Evolutionary conservation across 208 protist genomes (phyloP).

Genomic region (Paratrypanosoma confusum): DNA sequence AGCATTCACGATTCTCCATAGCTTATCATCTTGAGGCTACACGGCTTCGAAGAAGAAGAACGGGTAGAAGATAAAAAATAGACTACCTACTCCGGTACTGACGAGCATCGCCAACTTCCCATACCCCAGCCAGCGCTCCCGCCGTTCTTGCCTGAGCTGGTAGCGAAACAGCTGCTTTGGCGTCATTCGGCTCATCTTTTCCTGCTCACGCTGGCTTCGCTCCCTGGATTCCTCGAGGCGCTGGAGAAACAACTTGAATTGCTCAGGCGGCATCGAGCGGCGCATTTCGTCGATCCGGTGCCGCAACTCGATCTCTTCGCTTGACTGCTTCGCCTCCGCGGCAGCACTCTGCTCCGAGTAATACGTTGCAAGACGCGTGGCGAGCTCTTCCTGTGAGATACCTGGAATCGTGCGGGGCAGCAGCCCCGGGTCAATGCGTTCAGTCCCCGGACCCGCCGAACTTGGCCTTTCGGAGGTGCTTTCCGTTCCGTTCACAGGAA

Average conservation of each 20-base stretch:
- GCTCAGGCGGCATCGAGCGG: conserved; percentile 34
- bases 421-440: conserved; percentile 29
- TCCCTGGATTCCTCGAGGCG: conserved; percentile 11
- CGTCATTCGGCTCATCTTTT: conserved; percentile 45
- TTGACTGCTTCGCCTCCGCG: conserved; percentile 9
- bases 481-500: too few species aligned
- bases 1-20: too few species aligned
- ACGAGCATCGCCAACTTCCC: conserved; percentile 34
- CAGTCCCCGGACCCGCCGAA: too few species aligned
- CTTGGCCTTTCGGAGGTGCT: too few species aligned
- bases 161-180: conserved; percentile 48
- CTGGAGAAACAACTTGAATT: conserved; percentile 36
- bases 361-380: conserved; percentile 21
- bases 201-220: conserved; percentile 22
- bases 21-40: too few species aligned
- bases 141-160: conserved; percentile 32
- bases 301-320: conserved; percentile 34
- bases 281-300: too few species aligned
- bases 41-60: conserved; percentile 58
- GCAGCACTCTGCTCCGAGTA: conserved; percentile 6
- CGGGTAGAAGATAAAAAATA: conserved; percentile 52
- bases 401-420: conserved; percentile 67
- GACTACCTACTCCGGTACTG: conserved; percentile 25
- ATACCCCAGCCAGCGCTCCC: conserved; percentile 23
- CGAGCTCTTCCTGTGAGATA: conserved; percentile 57